Evolutionary conservation across 2,329 filamentous ascomycete genomes (phyloP).

Genomic region (Colletotrichum cordylinicola): DNA sequence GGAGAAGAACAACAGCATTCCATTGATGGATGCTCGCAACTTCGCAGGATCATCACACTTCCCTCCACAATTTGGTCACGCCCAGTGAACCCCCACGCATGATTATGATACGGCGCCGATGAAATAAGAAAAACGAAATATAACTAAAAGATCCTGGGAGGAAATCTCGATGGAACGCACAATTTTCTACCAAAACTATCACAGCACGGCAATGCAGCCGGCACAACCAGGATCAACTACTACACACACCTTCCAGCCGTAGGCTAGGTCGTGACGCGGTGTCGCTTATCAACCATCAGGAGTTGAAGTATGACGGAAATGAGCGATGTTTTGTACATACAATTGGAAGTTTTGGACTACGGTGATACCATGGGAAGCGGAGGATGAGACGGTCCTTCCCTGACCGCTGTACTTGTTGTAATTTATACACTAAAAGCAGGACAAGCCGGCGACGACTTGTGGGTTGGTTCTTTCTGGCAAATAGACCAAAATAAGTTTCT

Average conservation of each 20-base stretch:
- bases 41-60: conserved; percentile 43
- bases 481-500: background rate
- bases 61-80: conserved; percentile 20
- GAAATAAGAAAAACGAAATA: background rate
- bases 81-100: background rate
- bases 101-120: background rate
- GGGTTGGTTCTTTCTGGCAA: background rate
- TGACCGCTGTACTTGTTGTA: conserved; percentile 11
- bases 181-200: background rate
- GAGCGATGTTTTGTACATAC: background rate
- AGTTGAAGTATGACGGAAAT: background rate
- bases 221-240: background rate
- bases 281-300: background rate
- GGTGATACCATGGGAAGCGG: conserved; percentile 17
- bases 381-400: background rate
- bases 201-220: background rate
- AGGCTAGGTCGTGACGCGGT: background rate
- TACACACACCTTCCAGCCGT: background rate
- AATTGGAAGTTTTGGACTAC: background rate
- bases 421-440: background rate
- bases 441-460: background rate
- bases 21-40: conserved; percentile 49
- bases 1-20: conserved; percentile 55
- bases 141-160: background rate
- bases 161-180: background rate